Evolutionary conservation across 2,329 filamentous ascomycete species (phyloP).

Genomic region (Penicillium capsulatum): DNA sequence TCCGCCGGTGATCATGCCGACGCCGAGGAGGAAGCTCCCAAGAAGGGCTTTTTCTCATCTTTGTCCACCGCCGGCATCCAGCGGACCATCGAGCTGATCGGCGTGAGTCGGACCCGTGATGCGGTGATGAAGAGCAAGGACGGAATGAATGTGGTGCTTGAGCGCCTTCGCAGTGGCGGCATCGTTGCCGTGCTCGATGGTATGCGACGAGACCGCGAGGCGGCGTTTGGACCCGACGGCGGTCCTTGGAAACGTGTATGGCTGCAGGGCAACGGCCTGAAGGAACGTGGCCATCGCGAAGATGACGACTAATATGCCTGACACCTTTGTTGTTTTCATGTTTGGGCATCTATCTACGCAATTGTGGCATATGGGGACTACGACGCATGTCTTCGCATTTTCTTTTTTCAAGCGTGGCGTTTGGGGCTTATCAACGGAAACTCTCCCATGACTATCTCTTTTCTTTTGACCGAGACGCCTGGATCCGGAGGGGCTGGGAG

Average conservation of each 20-base stretch:
- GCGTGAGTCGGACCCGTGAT: slow-evolving; percentile 56
- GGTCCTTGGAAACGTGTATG: slow-evolving; percentile 43
- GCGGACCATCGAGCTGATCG: slow-evolving; percentile 61
- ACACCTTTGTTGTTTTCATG: too few species aligned
- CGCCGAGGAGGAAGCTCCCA: slow-evolving; percentile 50
- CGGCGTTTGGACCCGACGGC: slow-evolving; percentile 35
- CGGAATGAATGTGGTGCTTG: slow-evolving; percentile 64
- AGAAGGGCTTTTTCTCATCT: slow-evolving; percentile 55
- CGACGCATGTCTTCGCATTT: slow-evolving; percentile 9
- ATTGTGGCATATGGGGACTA: slow-evolving; percentile 2
- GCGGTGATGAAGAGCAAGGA: slow-evolving; percentile 60
- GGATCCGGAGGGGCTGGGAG: background rate
- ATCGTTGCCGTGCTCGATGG: slow-evolving; percentile 66
- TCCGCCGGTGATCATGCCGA: slow-evolving; percentile 35
- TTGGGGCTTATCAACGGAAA: slow-evolving; percentile 18
- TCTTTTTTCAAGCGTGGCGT: slow-evolving; percentile 23
- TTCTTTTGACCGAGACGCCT: slow-evolving; percentile 5
- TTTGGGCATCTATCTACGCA: too few species aligned
- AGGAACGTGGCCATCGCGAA: slow-evolving; percentile 22
- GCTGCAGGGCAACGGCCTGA: slow-evolving; percentile 32
- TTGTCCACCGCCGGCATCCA: slow-evolving; percentile 59
- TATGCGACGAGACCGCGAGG: slow-evolving; percentile 60
- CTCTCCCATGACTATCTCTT: slow-evolving; percentile 20
- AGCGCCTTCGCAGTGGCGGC: slow-evolving; percentile 60
- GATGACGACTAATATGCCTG: slow-evolving; percentile 27